Conservation (phyloP, 306 rosid genomes). For the Cucurbita argyrosperma region DNA sequence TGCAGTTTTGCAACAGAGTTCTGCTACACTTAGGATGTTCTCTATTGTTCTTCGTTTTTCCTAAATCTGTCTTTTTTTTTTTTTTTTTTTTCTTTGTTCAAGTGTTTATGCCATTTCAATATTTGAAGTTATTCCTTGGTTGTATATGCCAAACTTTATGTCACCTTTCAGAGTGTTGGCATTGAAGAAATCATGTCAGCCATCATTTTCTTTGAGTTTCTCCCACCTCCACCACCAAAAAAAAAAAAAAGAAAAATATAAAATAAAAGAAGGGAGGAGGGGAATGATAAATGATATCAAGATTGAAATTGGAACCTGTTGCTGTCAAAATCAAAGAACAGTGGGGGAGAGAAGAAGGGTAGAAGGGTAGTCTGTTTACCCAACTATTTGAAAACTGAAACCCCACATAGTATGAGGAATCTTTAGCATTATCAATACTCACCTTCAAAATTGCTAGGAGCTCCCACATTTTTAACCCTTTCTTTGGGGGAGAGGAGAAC, state of each 20-base stretch:
- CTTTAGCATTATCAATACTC: not conserved
- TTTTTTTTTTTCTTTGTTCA: too few species aligned
- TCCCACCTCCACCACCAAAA: constrained; percentile 18
- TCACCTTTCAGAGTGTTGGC: constrained; percentile 17
- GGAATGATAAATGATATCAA: not conserved
- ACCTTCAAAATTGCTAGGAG: not conserved
- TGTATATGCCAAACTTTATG: constrained; percentile 20
- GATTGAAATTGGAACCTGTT: not conserved
- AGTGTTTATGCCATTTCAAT: not conserved
- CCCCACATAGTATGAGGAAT: not conserved
- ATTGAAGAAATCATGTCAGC: constrained; percentile 20
- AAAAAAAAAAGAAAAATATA: not conserved
- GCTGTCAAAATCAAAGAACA: constrained; percentile 1
- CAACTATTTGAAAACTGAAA: not conserved
- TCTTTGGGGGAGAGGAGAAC: not conserved
- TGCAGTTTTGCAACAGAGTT: not conserved
- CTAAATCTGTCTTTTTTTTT: not conserved
- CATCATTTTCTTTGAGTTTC: constrained; percentile 34
- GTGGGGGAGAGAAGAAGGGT: not conserved
- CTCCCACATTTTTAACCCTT: not conserved
- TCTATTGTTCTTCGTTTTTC: not conserved
- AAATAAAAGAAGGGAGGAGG: not conserved
- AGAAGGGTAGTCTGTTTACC: not conserved
- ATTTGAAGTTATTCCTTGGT: constrained; percentile 10
- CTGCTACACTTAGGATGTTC: not conserved